Percentiles rank a stretch among this genome's conserved stretches.
phyloP scores from a whole-genome alignment of 2,329 filamentous ascomycete genomes.

The Ophiognomonia clavigignenti-juglandacearum region DNA sequence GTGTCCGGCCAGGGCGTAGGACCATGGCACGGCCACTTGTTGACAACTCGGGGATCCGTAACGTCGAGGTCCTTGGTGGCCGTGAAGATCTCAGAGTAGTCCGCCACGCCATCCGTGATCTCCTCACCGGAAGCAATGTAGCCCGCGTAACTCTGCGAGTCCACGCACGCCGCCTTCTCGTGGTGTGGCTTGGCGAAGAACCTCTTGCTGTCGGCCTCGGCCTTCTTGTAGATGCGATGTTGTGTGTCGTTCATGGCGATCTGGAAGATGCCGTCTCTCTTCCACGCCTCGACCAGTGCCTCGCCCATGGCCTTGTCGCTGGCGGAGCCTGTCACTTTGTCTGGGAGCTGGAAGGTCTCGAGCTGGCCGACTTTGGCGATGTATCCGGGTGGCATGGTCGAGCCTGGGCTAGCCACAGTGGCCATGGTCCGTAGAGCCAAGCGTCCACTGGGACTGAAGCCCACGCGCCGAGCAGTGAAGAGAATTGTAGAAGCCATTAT shows the following conservation, averaged over 20 bases:
- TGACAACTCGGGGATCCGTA: slow-evolving; percentile 33
- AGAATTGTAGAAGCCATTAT: too few relatives aligned
- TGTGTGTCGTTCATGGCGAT: slow-evolving; percentile 34
- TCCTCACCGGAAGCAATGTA: slow-evolving; percentile 47
- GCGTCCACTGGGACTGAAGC: too few relatives aligned
- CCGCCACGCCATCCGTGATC: slow-evolving; percentile 42
- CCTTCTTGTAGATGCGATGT: slow-evolving; percentile 29
- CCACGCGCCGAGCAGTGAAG: too few relatives aligned
- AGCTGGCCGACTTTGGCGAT: slow-evolving; percentile 27
- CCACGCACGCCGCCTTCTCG: slow-evolving; percentile 38
- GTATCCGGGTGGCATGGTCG: slow-evolving; percentile 25
- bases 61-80: slow-evolving; percentile 41
- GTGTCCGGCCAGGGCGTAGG: slow-evolving; percentile 42
- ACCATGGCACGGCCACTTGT: slow-evolving; percentile 44
- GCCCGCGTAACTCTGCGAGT: slow-evolving; percentile 40
- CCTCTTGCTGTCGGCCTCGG: slow-evolving; percentile 29
- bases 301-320: slow-evolving; percentile 32
- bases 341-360: slow-evolving; percentile 38
- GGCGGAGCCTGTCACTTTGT: slow-evolving; percentile 27
- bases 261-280: slow-evolving; percentile 41
- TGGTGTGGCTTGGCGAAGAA: slow-evolving; percentile 33
- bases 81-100: slow-evolving; percentile 49
- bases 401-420: background rate
- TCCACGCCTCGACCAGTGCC: slow-evolving; percentile 37
- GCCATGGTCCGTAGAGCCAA: background rate